Percentiles rank a stretch among this genome's conserved stretches.
Evolutionary conservation across 768 basidiomycete species (phyloP).

Genomic region (Amanita exitialis): DNA sequence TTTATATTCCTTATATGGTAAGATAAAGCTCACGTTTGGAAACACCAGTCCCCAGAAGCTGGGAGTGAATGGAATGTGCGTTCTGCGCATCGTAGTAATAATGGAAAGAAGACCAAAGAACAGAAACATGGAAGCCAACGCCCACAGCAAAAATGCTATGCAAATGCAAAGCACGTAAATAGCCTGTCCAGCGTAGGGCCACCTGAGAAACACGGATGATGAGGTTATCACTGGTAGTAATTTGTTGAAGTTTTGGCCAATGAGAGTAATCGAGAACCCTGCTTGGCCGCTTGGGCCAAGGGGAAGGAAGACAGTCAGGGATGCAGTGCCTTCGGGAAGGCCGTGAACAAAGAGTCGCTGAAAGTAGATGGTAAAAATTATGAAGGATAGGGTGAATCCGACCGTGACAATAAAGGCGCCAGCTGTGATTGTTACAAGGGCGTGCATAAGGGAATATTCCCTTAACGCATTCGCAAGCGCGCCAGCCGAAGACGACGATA

Average conservation of each 20-base stretch:
- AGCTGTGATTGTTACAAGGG: constrained; percentile 43
- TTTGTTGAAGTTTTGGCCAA: constrained; percentile 36
- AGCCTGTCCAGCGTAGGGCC: constrained; percentile 19
- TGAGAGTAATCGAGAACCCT: constrained; percentile 43
- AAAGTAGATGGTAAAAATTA: constrained; percentile 60
- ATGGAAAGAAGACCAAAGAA: constrained; percentile 44
- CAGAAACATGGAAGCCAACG: constrained; percentile 54
- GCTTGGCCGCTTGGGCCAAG: constrained; percentile 67
- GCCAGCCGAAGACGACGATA: constrained; percentile 27
- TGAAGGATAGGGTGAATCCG: constrained; percentile 49
- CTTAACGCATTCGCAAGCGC: constrained; percentile 42
- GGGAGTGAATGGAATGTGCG: constrained; percentile 41
- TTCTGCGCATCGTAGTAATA: constrained; percentile 27
- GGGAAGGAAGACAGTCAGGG: constrained; percentile 62
- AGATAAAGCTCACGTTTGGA: constrained; percentile 37
- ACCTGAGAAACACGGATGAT: constrained; percentile 25
- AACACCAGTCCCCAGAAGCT: constrained; percentile 64
- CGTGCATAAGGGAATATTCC: constrained; percentile 31
- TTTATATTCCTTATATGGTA: neutral
- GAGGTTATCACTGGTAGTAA: constrained; percentile 25
- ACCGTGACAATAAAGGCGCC: constrained; percentile 45
- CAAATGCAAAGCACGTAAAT: constrained; percentile 37
- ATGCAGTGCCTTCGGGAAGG: constrained; percentile 32
- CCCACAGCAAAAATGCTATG: constrained; percentile 46
- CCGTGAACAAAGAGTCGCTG: constrained; percentile 49